A percentile compares a stretch with the other conserved stretches of the same genome.
These are phyloP conservation scores for Periconia macrospinosa DNA, from an alignment of 2,329 filamentous ascomycete species.

Conservation along the genomic window DNA sequence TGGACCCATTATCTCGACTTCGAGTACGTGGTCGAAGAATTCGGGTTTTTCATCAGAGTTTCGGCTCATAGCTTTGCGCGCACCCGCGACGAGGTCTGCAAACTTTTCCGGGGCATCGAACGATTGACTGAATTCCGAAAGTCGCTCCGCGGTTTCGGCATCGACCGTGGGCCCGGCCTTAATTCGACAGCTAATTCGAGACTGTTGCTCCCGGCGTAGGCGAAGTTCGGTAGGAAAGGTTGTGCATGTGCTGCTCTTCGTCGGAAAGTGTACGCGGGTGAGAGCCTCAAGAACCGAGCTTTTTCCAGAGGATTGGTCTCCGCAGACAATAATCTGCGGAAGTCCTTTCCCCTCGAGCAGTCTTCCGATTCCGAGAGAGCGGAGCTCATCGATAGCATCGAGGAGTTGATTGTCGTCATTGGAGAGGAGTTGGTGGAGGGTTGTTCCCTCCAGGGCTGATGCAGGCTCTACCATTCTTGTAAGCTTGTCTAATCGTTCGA, in stretches of 20 bases:
- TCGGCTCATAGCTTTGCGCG: conserved; percentile 3
- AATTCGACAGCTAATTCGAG: conserved; percentile 29
- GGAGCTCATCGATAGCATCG: conserved; percentile 56
- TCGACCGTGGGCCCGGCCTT: conserved; percentile 5
- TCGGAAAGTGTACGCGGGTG: conserved; percentile 60
- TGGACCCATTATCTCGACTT: conserved; percentile 16
- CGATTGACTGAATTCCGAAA: conserved; percentile 5
- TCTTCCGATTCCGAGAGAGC: conserved; percentile 47
- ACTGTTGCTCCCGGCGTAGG: conserved; percentile 46
- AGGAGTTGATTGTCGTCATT: conserved; percentile 46
- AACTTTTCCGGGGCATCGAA: conserved; percentile 5
- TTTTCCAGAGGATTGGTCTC: conserved; percentile 59
- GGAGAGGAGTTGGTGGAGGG: conserved; percentile 16
- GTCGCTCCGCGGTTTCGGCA: conserved; percentile 17
- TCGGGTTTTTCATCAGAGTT: conserved; percentile 4
- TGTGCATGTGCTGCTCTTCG: conserved; percentile 58
- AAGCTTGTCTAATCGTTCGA: conserved; percentile 4
- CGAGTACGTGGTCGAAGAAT: conserved; percentile 19
- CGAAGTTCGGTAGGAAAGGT: conserved; percentile 62
- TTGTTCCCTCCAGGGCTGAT: conserved; percentile 11
- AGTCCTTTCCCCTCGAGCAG: conserved; percentile 22
- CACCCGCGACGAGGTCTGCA: conserved; percentile 4
- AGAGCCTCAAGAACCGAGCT: conserved; percentile 66
- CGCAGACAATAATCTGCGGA: conserved; percentile 34
- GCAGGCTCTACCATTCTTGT: conserved; percentile 2